Evolutionary conservation across 2,329 filamentous ascomycete genomes (phyloP).

Genomic region (Monosporascus sp.): DNA sequence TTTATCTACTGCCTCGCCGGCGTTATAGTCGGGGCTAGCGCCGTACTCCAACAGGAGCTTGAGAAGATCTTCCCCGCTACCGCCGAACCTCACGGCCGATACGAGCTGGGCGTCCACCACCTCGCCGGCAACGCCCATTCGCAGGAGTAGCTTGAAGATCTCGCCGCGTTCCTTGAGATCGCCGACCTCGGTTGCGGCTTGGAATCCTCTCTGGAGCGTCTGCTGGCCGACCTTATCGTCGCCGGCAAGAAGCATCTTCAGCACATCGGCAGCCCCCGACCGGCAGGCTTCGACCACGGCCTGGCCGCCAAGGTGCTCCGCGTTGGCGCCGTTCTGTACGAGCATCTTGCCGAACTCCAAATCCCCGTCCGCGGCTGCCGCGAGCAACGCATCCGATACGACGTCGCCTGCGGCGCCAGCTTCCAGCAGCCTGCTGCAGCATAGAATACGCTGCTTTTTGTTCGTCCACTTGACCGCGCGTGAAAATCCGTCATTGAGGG

Average conservation of each 20-base stretch:
- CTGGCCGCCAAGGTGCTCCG: conserved; percentile 46
- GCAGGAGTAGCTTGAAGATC: conserved; percentile 46
- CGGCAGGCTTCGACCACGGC: conserved; percentile 50
- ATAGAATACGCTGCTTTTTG: conserved; percentile 32
- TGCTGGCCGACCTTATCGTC: conserved; percentile 31
- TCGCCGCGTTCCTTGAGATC: conserved; percentile 43
- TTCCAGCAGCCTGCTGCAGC: conserved; percentile 40
- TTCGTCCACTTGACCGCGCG: conserved; percentile 38
- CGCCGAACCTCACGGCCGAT: conserved; percentile 46
- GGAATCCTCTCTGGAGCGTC: conserved; percentile 46
- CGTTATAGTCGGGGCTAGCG: conserved; percentile 49
- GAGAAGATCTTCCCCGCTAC: conserved; percentile 42
- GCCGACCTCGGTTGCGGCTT: conserved; percentile 47
- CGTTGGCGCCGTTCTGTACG: conserved; percentile 45
- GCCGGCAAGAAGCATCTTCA: conserved; percentile 43
- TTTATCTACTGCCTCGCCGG: conserved; percentile 50
- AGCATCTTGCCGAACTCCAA: conserved; percentile 44
- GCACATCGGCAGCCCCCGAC: conserved; percentile 42
- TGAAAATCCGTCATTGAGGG: conserved; percentile 37
- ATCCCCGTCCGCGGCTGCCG: conserved; percentile 49
- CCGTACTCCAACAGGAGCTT: conserved; percentile 45
- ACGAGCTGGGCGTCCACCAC: conserved; percentile 48
- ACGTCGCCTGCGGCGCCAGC: conserved; percentile 39
- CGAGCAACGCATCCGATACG: conserved; percentile 44
- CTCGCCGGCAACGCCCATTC: conserved; percentile 44